A percentile compares a stretch with the other conserved stretches of the same genome.
phyloP scores from a whole-genome alignment of 176 grass and related monocot genomes.

The Aegilops bicornis region DNA sequence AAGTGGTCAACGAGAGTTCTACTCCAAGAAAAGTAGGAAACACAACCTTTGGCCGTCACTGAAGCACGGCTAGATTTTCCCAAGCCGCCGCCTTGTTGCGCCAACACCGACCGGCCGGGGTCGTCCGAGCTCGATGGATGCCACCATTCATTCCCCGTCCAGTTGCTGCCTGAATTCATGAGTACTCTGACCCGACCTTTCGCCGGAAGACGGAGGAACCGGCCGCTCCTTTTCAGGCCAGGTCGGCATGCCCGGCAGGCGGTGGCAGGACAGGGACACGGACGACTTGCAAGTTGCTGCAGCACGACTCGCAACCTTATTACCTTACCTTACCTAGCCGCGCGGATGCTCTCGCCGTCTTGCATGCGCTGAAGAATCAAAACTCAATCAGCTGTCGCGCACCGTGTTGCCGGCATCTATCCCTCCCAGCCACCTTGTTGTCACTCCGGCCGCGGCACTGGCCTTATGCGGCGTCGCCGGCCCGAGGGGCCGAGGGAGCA shows the following conservation, averaged over 20 bases:
- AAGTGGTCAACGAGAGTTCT: too few species aligned
- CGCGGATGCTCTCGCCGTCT: neutral
- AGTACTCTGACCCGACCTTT: neutral
- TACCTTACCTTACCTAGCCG: neutral
- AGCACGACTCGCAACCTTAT: neutral
- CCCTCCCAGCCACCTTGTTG: too few species aligned
- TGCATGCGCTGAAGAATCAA: neutral
- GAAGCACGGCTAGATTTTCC: neutral
- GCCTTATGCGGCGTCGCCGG: neutral
- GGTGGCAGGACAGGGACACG: neutral
- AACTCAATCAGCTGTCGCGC: too few species aligned
- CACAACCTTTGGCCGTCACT: too few species aligned
- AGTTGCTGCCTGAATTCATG: neutral
- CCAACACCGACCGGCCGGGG: neutral
- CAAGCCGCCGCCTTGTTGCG: too few species aligned
- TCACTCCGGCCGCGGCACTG: too few species aligned
- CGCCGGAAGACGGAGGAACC: neutral
- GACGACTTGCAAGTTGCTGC: neutral
- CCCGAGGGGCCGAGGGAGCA: neutral
- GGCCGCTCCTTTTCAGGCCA: neutral
- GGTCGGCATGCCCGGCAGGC: neutral
- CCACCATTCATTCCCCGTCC: neutral
- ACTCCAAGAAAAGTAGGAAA: too few species aligned
- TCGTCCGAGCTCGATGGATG: neutral
- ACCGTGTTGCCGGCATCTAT: too few species aligned